phyloP scores from a whole-genome alignment of 345 rosid genomes.

The Citrus mangshanensis region DNA sequence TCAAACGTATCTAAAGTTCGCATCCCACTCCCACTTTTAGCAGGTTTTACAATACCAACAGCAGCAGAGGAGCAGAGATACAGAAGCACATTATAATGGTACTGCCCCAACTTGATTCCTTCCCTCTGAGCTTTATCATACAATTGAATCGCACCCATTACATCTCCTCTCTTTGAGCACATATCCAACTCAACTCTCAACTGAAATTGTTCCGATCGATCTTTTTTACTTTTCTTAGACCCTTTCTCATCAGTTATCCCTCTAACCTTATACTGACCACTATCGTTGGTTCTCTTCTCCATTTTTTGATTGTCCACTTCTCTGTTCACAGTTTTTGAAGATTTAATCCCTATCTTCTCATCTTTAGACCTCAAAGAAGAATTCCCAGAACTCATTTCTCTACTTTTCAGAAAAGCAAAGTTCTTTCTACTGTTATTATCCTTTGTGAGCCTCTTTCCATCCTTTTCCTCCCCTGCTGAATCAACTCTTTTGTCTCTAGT shows the following conservation, averaged over 20 bases:
- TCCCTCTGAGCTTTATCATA: conserved; percentile 48
- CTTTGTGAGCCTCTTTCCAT: conserved; percentile 15
- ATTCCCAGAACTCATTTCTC: conserved; percentile 21
- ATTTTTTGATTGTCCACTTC: not conserved
- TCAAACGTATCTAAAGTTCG: conserved; percentile 27
- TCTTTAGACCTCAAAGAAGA: conserved; percentile 18
- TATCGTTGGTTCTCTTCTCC: conserved; percentile 12
- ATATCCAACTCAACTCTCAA: conserved; percentile 41
- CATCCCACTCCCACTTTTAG: conserved; percentile 48
- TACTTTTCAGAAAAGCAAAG: conserved; percentile 8
- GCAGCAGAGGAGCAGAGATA: conserved; percentile 78
- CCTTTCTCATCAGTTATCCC: conserved; percentile 16
- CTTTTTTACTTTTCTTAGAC: conserved; percentile 30
- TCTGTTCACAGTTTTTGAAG: conserved; percentile 4
- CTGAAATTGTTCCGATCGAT: conserved; percentile 15
- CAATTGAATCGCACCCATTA: conserved; percentile 44
- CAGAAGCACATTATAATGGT: conserved; percentile 51
- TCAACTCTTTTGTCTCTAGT: conserved; percentile 15
- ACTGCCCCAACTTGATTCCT: conserved; percentile 41
- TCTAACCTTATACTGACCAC: conserved; percentile 14
- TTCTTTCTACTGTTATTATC: conserved; percentile 14
- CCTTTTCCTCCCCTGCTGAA: conserved; percentile 28
- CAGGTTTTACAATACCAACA: conserved; percentile 56
- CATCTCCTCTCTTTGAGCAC: conserved; percentile 65
- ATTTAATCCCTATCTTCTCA: conserved; percentile 1